A percentile compares a stretch with the other conserved stretches of the same genome.
Conservation (phyloP, 2,329 filamentous ascomycete species). For the Xylariaceae sp. region DNA sequence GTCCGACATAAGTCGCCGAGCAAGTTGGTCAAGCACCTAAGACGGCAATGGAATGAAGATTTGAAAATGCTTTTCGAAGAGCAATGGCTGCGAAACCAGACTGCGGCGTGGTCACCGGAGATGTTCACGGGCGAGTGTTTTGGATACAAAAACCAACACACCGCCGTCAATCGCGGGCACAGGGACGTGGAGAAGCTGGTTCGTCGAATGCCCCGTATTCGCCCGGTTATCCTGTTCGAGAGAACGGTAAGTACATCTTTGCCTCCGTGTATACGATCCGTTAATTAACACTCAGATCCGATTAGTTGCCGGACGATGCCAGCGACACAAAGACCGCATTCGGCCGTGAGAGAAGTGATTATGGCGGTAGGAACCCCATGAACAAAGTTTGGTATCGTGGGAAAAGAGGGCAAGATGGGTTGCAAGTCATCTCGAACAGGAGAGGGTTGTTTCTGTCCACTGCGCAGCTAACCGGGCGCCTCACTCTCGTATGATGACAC, state of each 20-base stretch:
- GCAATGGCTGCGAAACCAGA: conserved; percentile 11
- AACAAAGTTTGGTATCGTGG: neutral
- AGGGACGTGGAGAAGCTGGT: neutral
- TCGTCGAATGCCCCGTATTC: conserved; percentile 6
- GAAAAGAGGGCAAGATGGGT: conserved; percentile 2
- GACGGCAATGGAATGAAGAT: conserved; percentile 8
- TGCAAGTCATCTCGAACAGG: conserved; percentile 12
- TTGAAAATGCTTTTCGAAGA: conserved; percentile 13
- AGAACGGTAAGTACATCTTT: conserved; percentile 4
- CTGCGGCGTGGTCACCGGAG: neutral
- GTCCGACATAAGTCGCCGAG: neutral
- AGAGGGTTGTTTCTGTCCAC: conserved; percentile 5
- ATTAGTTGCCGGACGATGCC: neutral
- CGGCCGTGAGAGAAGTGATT: no score
- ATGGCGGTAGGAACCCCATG: neutral
- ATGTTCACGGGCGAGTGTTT: neutral
- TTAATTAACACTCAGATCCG: neutral
- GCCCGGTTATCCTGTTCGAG: conserved; percentile 14
- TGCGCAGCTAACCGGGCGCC: neutral
- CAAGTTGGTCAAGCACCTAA: conserved; percentile 8
- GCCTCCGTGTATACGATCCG: neutral
- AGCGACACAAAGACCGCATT: neutral
- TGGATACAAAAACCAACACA: conserved; percentile 5
- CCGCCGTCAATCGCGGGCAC: conserved; percentile 1
- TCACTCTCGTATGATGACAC: neutral